Evolutionary conservation across 2,329 filamentous ascomycete genomes (phyloP).

Genomic region (Fusarium concolor): DNA sequence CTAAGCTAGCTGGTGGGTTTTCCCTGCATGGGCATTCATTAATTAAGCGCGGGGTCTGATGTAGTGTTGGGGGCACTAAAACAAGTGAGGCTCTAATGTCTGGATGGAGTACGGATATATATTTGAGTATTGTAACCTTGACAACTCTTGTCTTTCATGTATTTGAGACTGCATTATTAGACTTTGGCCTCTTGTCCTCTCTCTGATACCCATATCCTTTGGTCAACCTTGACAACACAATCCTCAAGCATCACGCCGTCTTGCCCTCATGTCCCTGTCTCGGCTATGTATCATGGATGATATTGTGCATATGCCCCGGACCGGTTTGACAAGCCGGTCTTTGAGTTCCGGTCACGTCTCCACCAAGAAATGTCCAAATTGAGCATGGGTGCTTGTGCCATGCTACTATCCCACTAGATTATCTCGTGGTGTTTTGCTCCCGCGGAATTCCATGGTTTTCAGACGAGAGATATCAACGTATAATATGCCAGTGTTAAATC

Average conservation of each 20-base stretch:
- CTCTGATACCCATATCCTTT: background rate
- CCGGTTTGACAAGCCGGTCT: conserved; percentile 30
- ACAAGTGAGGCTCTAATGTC: conserved; percentile 24
- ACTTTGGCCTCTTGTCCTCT: background rate
- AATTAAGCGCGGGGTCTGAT: conserved; percentile 22
- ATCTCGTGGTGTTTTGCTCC: conserved; percentile 3
- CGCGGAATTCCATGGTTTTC: conserved; percentile 1
- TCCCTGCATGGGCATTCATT: conserved; percentile 18
- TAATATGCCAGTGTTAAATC: background rate
- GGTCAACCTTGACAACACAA: background rate
- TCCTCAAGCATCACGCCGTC: background rate
- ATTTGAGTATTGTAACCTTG: background rate
- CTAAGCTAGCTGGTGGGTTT: conserved; percentile 1
- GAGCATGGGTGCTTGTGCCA: conserved; percentile 1
- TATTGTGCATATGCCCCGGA: conserved; percentile 32
- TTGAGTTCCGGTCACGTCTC: conserved; percentile 27
- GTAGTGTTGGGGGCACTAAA: conserved; percentile 14
- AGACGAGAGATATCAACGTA: background rate
- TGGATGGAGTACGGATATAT: conserved; percentile 6
- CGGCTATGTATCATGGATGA: conserved; percentile 21
- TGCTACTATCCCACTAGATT: background rate
- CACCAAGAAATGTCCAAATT: conserved; percentile 4
- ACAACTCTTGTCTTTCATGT: background rate
- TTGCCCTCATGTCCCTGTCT: conserved; percentile 16
- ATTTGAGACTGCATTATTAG: background rate